Percentiles rank a stretch among this genome's conserved stretches.
Conservation (phyloP, 2,329 filamentous ascomycete species). For the Colletotrichum agaves region DNA sequence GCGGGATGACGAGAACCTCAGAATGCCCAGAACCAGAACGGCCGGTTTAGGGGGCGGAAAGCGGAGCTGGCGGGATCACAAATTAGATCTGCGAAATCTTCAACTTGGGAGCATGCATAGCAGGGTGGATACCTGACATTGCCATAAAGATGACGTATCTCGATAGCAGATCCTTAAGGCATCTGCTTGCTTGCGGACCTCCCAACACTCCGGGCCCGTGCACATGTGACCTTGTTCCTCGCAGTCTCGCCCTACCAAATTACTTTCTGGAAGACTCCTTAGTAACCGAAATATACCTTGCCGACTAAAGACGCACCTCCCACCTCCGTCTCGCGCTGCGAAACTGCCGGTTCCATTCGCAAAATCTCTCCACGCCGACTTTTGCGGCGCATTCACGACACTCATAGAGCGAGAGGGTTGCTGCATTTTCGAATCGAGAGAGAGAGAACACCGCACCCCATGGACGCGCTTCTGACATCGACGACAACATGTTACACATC, state of each 20-base stretch:
- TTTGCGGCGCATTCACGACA: background rate
- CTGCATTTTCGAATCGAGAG: background rate
- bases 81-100: slow-evolving; percentile 17
- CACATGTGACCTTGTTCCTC: slow-evolving; percentile 30
- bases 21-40: too few relatives aligned
- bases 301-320: background rate
- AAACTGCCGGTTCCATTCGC: background rate
- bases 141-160: slow-evolving; percentile 31
- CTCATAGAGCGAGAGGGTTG: background rate
- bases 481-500: slow-evolving; percentile 61
- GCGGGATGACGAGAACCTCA: background rate
- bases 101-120: slow-evolving; percentile 11
- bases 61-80: slow-evolving; percentile 25
- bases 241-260: slow-evolving; percentile 12
- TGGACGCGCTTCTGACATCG: slow-evolving; percentile 28
- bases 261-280: background rate
- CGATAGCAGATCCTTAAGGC: slow-evolving; percentile 1
- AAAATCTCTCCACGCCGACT: background rate
- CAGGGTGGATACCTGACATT: slow-evolving; percentile 12
- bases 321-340: slow-evolving; percentile 2
- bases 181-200: slow-evolving; percentile 29
- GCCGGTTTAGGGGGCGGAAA: slow-evolving; percentile 13
- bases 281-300: background rate
- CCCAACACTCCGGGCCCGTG: slow-evolving; percentile 32
- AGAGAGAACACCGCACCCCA: slow-evolving; percentile 21